phyloP scores from a whole-genome alignment of 2,329 filamentous ascomycete species.

The Exophiala sp. region DNA sequence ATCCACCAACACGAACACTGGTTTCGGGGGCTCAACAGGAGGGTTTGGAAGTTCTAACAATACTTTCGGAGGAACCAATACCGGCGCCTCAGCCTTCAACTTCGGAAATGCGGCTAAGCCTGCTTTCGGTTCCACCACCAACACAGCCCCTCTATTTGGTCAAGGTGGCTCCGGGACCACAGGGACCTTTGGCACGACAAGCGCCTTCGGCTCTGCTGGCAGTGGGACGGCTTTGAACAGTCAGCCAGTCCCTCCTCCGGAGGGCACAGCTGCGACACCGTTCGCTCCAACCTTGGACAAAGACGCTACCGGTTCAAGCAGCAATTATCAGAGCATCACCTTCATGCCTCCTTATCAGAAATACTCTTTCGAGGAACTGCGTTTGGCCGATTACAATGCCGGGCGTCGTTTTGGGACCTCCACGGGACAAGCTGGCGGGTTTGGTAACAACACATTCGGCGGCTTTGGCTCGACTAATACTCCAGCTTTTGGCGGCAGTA shows the following conservation, averaged over 20 bases:
- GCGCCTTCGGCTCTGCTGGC: conserved; percentile 33
- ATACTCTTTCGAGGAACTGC: conserved; percentile 80
- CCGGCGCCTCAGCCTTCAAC: conserved; percentile 29
- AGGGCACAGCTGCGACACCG: conserved; percentile 43
- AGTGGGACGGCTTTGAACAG: conserved; percentile 41
- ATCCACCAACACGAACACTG: conserved; percentile 17
- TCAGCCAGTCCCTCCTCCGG: conserved; percentile 35
- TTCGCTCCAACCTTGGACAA: conserved; percentile 44
- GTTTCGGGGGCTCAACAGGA: conserved; percentile 23
- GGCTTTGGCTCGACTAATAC: conserved; percentile 35
- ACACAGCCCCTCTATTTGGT: conserved; percentile 25
- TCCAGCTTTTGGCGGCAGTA: conserved; percentile 26
- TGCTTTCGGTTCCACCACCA: conserved; percentile 42
- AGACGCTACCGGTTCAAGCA: conserved; percentile 36
- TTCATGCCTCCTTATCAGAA: conserved; percentile 57
- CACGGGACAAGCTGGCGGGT: conserved; percentile 73
- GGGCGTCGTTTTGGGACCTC: conserved; percentile 77
- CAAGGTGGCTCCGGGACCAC: conserved; percentile 27
- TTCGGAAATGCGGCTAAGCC: conserved; percentile 46
- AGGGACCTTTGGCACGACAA: conserved; percentile 36
- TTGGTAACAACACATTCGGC: conserved; percentile 58
- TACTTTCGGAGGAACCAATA: conserved; percentile 28
- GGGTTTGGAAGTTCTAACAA: conserved; percentile 24
- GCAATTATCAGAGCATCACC: conserved; percentile 45
- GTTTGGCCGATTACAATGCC: conserved; percentile 80